phyloP scores from a whole-genome alignment of 2,329 filamentous ascomycete species.

The Phialophora verrucosa region DNA sequence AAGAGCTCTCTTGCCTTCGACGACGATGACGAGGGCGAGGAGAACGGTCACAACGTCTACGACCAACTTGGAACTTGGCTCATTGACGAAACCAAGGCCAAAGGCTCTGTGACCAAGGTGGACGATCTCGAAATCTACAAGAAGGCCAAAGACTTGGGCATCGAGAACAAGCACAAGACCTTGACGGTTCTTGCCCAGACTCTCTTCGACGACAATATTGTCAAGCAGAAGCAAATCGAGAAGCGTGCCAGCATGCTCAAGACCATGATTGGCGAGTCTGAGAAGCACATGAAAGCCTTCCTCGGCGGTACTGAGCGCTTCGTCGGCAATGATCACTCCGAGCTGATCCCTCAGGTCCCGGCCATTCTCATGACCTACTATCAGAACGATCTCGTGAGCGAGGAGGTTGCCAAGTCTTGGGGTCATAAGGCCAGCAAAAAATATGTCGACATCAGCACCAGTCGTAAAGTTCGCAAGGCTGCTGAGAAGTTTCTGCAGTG shows the following conservation, averaged over 20 bases:
- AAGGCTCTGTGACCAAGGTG: conserved; percentile 76
- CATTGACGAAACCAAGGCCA: conserved; percentile 69
- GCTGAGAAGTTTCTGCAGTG: conserved; percentile 93
- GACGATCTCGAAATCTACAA: conserved; percentile 90
- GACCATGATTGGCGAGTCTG: conserved; percentile 81
- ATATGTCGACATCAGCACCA: conserved; percentile 86
- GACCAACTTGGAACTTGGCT: conserved; percentile 95
- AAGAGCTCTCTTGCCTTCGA: conserved; percentile 88
- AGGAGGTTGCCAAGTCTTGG: conserved; percentile 90
- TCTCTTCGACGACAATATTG: conserved; percentile 88
- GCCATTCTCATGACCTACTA: conserved; percentile 91
- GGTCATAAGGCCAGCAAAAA: conserved; percentile 97
- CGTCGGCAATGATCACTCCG: conserved; percentile 78
- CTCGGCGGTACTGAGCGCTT: conserved; percentile 95
- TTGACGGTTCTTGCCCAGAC: conserved; percentile 90
- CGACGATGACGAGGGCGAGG: conserved; percentile 80
- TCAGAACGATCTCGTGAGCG: conserved; percentile 83
- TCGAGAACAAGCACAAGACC: conserved; percentile 93
- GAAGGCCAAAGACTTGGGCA: conserved; percentile 95
- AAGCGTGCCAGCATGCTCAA: conserved; percentile 85
- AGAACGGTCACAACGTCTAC: conserved; percentile 78
- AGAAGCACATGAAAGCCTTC: conserved; percentile 93
- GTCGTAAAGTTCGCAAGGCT: conserved; percentile 94
- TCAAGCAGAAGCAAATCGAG: conserved; percentile 73
- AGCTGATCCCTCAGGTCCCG: conserved; percentile 77